Evolutionary conservation across 305 asterid species (phyloP).

Genomic region (Withania somnifera): DNA sequence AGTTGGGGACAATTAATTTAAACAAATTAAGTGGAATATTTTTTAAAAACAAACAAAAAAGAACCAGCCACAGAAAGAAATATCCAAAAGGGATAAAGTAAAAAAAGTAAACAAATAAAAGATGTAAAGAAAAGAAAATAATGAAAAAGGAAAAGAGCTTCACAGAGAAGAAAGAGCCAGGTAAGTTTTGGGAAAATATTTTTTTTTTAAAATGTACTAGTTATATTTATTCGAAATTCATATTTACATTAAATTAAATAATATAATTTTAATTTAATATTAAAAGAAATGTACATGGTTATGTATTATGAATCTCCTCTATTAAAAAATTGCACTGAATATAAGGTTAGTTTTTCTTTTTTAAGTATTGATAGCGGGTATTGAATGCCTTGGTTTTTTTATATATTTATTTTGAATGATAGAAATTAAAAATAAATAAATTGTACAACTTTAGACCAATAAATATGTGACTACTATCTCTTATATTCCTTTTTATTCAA

Average conservation of each 20-base stretch:
- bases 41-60: background rate
- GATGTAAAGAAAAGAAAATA: background rate
- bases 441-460: background rate
- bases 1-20: conserved; percentile 6
- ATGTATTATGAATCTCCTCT: background rate
- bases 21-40: too few species aligned
- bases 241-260: background rate
- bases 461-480: background rate
- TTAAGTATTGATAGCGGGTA: background rate
- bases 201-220: too few species aligned
- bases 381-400: background rate
- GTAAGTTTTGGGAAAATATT: background rate
- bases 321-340: background rate
- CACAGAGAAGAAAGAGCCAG: background rate
- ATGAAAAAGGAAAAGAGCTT: background rate
- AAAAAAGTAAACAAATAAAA: background rate
- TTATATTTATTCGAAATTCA: background rate
- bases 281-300: background rate
- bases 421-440: background rate
- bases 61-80: background rate
- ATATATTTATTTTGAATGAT: background rate
- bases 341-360: background rate
- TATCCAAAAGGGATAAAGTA: background rate
- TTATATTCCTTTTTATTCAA: background rate
- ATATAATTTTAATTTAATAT: background rate